Base-by-base conservation (phyloP, 805 yeast species). In the Candida yuanshanica region DNA sequence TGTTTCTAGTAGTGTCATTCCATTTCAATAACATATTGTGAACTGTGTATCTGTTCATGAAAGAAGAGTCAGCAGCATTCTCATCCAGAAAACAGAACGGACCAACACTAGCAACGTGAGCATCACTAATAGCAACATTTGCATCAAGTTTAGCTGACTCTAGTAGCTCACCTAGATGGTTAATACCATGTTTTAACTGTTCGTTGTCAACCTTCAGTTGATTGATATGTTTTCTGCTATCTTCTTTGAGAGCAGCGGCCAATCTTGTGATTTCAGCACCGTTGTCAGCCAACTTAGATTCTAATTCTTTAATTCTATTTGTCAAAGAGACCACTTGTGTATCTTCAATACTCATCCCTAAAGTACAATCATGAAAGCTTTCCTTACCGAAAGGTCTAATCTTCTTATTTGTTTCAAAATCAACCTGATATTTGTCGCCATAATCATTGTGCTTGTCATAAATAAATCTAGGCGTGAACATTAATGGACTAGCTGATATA, bases 21-120 rank as follows among this genome's bases (percentile, higher is more conserved):
- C 96, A 89, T 50, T 79, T 83, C 50, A 89, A 56, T 51, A 81
- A 76, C 59, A 87, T 70, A 42, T 82, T 77, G 50, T 88, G 89
- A 18, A 87, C 64, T 44, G 81, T 75, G 59, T 83, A 87, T 37
- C 88, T 66, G 56, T 90, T 89, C 44, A 45, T 44, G 41, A 57
- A 57, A 1, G 50, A 36, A 18, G 48, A 56, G 17, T 41, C 46
- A 10, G 42, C 35, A 22, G 50, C 45, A 32, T 42, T 38, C 20
- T 49, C 37, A 20, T 34, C 38, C 32, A 47, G 47, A 21, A 49
- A 38, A 18, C 43, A 46, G 2, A 41, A n/a, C 4, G 52, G 34
- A 4, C 39, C 32, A 5, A 38, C 49, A 35, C 20, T 13, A 21
- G 35, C 26, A n/a, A 11, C 18, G 4, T 37, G 29, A 5, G 37